Conservation (phyloP, 371 early-diverging fungal genomes). For the Actinomortierella ambigua region DNA sequence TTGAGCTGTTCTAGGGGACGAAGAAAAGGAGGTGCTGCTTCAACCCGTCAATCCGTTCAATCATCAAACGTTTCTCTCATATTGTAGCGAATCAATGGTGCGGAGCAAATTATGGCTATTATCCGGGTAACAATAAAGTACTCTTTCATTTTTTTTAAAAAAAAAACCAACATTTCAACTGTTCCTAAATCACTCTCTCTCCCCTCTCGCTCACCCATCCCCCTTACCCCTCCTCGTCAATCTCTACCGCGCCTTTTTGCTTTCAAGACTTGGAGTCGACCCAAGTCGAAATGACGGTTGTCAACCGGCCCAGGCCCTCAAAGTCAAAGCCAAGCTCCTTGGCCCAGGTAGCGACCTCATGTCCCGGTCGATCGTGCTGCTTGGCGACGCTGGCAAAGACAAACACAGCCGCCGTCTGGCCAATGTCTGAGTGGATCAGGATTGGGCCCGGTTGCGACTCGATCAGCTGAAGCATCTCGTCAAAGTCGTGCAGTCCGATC, state of each 20-base stretch:
- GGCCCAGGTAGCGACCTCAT: constrained; percentile 37
- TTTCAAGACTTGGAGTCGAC: constrained; percentile 5
- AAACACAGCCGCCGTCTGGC: constrained; percentile 40
- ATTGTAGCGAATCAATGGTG: too few relatives aligned
- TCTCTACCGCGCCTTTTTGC: background rate
- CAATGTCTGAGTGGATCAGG: constrained; percentile 42
- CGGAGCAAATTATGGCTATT: too few relatives aligned
- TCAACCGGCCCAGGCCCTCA: constrained; percentile 35
- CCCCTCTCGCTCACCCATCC: too few relatives aligned
- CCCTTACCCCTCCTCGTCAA: too few relatives aligned
- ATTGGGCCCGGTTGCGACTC: constrained; percentile 38
- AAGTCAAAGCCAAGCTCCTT: constrained; percentile 40
- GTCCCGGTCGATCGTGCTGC: constrained; percentile 26
- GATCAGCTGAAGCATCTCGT: constrained; percentile 34
- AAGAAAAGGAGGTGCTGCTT: too few relatives aligned
- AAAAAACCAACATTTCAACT: too few relatives aligned
- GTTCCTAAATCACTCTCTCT: too few relatives aligned
- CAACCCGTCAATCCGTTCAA: too few relatives aligned
- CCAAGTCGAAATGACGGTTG: constrained; percentile 34
- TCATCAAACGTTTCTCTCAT: too few relatives aligned
- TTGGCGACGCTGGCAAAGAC: constrained; percentile 44
- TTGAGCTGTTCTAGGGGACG: too few relatives aligned
- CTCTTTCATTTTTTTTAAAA: too few relatives aligned
- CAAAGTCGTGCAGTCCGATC: constrained; percentile 33
- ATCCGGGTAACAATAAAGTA: too few relatives aligned